Percentiles rank a stretch among this genome's conserved stretches.
phyloP scores from a whole-genome alignment of 768 basidiomycete genomes.

The Sistotremastrum suecicum region DNA sequence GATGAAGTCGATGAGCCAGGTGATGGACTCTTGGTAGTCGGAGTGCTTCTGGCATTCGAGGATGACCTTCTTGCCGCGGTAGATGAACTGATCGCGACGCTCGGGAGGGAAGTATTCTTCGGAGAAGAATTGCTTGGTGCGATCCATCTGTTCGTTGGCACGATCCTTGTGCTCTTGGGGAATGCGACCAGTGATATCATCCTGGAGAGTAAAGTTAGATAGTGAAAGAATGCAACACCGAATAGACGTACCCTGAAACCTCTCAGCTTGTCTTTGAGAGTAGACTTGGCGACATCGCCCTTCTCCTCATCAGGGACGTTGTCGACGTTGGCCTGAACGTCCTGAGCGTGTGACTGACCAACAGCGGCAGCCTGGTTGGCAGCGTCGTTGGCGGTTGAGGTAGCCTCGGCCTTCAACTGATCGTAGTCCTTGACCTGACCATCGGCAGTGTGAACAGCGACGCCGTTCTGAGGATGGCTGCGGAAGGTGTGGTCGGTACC shows the following conservation, averaged over 20 bases:
- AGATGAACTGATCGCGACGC: conserved; percentile 85
- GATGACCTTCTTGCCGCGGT: conserved; percentile 84
- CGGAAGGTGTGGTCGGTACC: conserved; percentile 26
- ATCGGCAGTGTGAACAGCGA: conserved; percentile 16
- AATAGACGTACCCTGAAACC: conserved; percentile 15
- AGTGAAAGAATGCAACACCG: neutral
- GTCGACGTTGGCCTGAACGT: conserved; percentile 16
- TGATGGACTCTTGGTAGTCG: conserved; percentile 72
- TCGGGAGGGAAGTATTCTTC: conserved; percentile 88
- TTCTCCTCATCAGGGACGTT: conserved; percentile 17
- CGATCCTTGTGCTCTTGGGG: conserved; percentile 56
- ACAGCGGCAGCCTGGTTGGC: conserved; percentile 9
- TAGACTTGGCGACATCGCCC: conserved; percentile 21
- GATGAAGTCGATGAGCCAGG: conserved; percentile 54
- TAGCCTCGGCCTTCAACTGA: conserved; percentile 14
- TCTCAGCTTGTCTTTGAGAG: conserved; percentile 17
- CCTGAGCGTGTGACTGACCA: conserved; percentile 12
- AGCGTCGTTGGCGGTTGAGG: conserved; percentile 15
- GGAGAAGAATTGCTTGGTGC: conserved; percentile 49
- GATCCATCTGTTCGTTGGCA: conserved; percentile 37
- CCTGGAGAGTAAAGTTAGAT: conserved; percentile 15
- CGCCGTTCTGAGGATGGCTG: conserved; percentile 38
- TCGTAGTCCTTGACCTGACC: conserved; percentile 16
- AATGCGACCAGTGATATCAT: conserved; percentile 36
- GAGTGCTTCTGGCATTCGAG: conserved; percentile 87